A percentile compares a stretch with the other conserved stretches of the same genome.
These are phyloP conservation scores for Solanum chilense DNA, from an alignment of 257 asterid species.

Conservation along the genomic window DNA sequence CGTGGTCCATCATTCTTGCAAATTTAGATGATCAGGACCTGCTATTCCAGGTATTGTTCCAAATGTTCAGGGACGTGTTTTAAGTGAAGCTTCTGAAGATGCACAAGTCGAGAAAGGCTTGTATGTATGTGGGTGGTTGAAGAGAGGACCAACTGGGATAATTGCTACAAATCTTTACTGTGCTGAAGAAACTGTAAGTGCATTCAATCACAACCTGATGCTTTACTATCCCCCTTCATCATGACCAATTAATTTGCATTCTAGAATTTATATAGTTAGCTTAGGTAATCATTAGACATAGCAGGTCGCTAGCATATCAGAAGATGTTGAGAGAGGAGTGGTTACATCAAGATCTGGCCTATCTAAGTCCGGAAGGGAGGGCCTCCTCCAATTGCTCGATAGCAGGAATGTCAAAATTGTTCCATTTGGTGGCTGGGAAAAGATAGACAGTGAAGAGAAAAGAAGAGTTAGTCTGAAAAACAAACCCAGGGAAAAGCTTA, in stretches of 20 bases:
- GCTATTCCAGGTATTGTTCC: conserved; percentile 59
- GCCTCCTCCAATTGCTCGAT: conserved; percentile 45
- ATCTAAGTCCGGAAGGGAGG: conserved; percentile 56
- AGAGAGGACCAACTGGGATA: conserved; percentile 90
- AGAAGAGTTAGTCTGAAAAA: conserved; percentile 41
- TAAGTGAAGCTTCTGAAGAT: conserved; percentile 18
- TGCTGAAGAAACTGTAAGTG: conserved; percentile 76
- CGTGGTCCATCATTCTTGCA: not conserved
- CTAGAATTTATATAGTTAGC: not conserved
- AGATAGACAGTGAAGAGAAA: conserved; percentile 60
- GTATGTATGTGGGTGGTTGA: conserved; percentile 93
- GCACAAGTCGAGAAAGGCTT: conserved; percentile 43
- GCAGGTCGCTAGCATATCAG: conserved; percentile 66
- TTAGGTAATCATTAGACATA: conserved; percentile 1
- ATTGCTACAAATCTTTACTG: conserved; percentile 75
- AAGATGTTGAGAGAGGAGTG: conserved; percentile 47
- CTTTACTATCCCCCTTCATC: not conserved
- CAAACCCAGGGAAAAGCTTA: conserved; percentile 63
- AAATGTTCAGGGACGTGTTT: conserved; percentile 65
- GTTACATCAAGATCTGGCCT: conserved; percentile 19
- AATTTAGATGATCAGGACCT: not conserved
- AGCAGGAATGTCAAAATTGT: conserved; percentile 38
- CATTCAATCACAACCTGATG: not conserved
- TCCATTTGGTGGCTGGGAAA: conserved; percentile 53
- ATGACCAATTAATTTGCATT: not conserved